These are phyloP conservation scores for Sophora flavescens DNA, from an alignment of 306 rosid species.

Conservation along the genomic window DNA sequence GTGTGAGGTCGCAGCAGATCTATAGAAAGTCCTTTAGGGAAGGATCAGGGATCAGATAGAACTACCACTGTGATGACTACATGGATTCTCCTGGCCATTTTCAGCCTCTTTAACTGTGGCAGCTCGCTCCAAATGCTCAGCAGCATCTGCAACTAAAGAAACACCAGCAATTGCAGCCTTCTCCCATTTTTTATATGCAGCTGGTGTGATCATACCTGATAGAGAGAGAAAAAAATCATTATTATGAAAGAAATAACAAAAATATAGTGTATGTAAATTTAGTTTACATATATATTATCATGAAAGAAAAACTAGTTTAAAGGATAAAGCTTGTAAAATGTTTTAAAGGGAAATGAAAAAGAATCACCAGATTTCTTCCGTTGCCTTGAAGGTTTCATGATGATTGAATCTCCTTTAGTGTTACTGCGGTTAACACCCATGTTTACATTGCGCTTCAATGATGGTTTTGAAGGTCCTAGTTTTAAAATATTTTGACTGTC, in stretches of 20 bases:
- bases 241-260: not conserved
- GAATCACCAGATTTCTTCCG: slow-evolving; percentile 85
- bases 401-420: slow-evolving; percentile 75
- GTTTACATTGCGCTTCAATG: slow-evolving; percentile 74
- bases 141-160: slow-evolving; percentile 99
- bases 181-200: slow-evolving; percentile 97
- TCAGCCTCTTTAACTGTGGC: slow-evolving; percentile 66
- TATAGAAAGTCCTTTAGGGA: slow-evolving; percentile 30
- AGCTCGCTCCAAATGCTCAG: slow-evolving; percentile 93
- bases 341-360: slow-evolving; percentile 33
- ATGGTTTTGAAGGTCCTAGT: slow-evolving; percentile 80
- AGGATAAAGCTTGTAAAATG: slow-evolving; percentile 25
- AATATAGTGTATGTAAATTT: not conserved
- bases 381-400: slow-evolving; percentile 82
- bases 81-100: slow-evolving; percentile 63
- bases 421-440: slow-evolving; percentile 75
- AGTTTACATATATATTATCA: slow-evolving; percentile 26
- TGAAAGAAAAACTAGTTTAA: slow-evolving; percentile 31
- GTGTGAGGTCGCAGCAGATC: slow-evolving; percentile 38
- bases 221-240: slow-evolving; percentile 35
- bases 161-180: slow-evolving; percentile 99
- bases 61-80: slow-evolving; percentile 49
- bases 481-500: slow-evolving; percentile 90
- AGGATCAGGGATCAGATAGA: slow-evolving; percentile 29
- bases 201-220: slow-evolving; percentile 68